These are phyloP conservation scores for Nepenthes gracilis DNA, from an alignment of 148 eudicot species.

Conservation along the genomic window DNA sequence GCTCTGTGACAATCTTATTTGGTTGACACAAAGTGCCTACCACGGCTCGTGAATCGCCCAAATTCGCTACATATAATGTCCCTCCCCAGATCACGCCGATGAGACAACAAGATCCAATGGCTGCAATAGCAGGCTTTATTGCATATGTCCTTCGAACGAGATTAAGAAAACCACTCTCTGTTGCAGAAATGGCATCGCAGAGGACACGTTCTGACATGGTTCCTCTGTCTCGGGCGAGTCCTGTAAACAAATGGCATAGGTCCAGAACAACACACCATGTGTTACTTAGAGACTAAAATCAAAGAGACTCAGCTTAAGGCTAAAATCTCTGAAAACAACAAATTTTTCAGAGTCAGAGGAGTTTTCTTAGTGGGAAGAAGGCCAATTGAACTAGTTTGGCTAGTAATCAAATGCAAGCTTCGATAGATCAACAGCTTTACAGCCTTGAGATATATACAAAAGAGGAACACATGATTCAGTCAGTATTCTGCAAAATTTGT, in stretches of 20 bases:
- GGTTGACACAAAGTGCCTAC: slow-evolving; percentile 19
- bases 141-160: slow-evolving; percentile 30
- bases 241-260: slow-evolving; percentile 13
- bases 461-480: no score
- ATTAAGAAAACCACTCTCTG: slow-evolving; percentile 60
- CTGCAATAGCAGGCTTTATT: slow-evolving; percentile 40
- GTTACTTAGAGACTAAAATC: no score
- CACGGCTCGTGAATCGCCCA: slow-evolving; percentile 84
- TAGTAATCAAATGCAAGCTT: no score
- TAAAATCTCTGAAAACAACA: no score
- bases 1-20: slow-evolving; percentile 47
- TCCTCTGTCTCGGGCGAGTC: slow-evolving; percentile 26
- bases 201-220: slow-evolving; percentile 30
- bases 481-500: no score
- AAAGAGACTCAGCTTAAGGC: no score
- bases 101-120: slow-evolving; percentile 75
- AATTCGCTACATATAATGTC: slow-evolving; percentile 56
- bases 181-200: slow-evolving; percentile 30
- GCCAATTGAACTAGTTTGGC: no score
- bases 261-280: no score
- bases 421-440: no score
- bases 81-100: slow-evolving; percentile 55
- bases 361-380: no score
- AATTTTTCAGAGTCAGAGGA: no score
- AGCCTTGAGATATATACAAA: no score